phyloP scores from a whole-genome alignment of 371 early-diverging fungal species.

The Mucor indicus region DNA sequence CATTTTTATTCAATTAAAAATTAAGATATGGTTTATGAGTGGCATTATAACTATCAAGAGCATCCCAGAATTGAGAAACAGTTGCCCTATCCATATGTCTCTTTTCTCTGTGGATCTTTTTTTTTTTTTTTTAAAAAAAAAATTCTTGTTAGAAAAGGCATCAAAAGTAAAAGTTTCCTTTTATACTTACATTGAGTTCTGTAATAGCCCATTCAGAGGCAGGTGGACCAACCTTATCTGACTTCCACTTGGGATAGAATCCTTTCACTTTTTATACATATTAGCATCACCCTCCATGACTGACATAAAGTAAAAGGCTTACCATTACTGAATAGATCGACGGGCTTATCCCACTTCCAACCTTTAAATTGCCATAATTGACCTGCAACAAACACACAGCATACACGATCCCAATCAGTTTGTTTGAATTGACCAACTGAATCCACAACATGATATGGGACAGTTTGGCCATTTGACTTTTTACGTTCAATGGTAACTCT shows the following conservation, averaged over 20 bases:
- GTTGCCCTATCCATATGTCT: slow-evolving; percentile 76
- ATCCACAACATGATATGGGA: slow-evolving; percentile 69
- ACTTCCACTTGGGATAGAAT: slow-evolving; percentile 76
- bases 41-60: slow-evolving; percentile 63
- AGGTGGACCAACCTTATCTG: slow-evolving; percentile 60
- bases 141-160: background rate
- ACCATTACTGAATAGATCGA: slow-evolving; percentile 78
- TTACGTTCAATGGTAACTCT: slow-evolving; percentile 57
- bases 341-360: slow-evolving; percentile 84
- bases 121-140: background rate
- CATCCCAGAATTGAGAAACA: slow-evolving; percentile 78
- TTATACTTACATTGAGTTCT: slow-evolving; percentile 58
- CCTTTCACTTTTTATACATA: slow-evolving; percentile 58
- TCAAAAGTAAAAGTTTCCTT: no score
- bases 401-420: slow-evolving; percentile 84
- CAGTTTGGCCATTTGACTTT: slow-evolving; percentile 43
- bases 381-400: slow-evolving; percentile 86
- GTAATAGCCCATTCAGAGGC: slow-evolving; percentile 74
- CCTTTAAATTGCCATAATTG: slow-evolving; percentile 92
- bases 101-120: slow-evolving; percentile 67
- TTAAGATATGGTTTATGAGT: slow-evolving; percentile 55
- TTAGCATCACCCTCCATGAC: background rate
- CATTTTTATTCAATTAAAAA: slow-evolving; percentile 23
- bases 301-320: slow-evolving; percentile 7
- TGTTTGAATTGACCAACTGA: slow-evolving; percentile 64